A percentile compares a stretch with the other conserved stretches of the same genome.
Evolutionary conservation across 495 filamentous ascomycete genomes (phyloP).

Genomic region (Cudoniella acicularis): DNA sequence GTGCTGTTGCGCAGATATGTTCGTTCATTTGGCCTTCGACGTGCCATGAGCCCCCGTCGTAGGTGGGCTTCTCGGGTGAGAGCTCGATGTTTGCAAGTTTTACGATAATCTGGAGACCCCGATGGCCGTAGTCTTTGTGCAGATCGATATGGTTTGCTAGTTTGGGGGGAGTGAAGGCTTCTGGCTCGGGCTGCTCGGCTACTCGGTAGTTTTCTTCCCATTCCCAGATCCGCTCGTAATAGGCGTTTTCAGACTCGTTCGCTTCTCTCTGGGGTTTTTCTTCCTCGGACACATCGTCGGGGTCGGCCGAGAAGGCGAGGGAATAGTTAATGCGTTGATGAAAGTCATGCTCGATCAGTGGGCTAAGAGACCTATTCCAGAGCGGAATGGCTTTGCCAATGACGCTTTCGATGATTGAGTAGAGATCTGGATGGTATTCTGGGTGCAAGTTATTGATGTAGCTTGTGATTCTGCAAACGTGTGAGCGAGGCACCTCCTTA

Average conservation of each 20-base stretch:
- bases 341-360: background rate
- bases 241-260: too few species aligned
- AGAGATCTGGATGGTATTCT: constrained; percentile 29
- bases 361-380: constrained; percentile 40
- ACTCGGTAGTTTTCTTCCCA: too few species aligned
- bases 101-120: constrained; percentile 38
- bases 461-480: constrained; percentile 28
- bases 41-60: constrained; percentile 34
- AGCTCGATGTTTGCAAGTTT: constrained; percentile 35
- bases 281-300: too few species aligned
- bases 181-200: too few species aligned
- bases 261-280: too few species aligned
- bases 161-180: too few species aligned
- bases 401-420: constrained; percentile 38
- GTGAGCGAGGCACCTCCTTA: too few species aligned
- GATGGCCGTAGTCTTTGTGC: constrained; percentile 2
- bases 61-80: constrained; percentile 30
- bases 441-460: constrained; percentile 52
- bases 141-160: constrained; percentile 5
- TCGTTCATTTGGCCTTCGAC: constrained; percentile 41
- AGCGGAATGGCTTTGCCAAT: constrained; percentile 38
- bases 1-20: constrained; percentile 51
- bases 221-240: too few species aligned
- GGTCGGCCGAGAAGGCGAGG: too few species aligned
- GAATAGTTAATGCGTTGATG: too few species aligned